These are phyloP conservation scores for Blastobotrys apis DNA, from an alignment of 1,139 yeast species.

Conservation along the genomic window DNA sequence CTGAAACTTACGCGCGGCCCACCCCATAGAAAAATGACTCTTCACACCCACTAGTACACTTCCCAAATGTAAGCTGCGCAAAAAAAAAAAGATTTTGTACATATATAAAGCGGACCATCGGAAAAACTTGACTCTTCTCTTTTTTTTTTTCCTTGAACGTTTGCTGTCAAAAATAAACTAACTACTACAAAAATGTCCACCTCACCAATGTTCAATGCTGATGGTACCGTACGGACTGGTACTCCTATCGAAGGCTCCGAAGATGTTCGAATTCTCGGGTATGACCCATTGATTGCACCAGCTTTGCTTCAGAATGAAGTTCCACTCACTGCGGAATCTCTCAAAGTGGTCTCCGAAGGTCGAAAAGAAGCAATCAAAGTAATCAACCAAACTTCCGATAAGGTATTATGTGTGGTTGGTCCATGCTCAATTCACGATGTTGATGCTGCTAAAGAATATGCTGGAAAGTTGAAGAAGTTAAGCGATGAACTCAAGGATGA, in stretches of 20 bases:
- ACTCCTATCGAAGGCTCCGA: conserved; percentile 60
- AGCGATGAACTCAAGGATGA: conserved; percentile 70
- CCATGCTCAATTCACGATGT: conserved; percentile 97
- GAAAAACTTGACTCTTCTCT: conserved; percentile 3
- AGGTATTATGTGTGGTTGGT: conserved; percentile 79
- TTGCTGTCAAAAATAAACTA: background rate
- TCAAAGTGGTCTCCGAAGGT: conserved; percentile 68
- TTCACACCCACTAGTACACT: too few relatives aligned
- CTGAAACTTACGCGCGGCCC: too few relatives aligned
- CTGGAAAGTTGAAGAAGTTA: conserved; percentile 58
- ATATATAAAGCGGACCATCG: conserved; percentile 3
- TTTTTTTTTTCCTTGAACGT: background rate
- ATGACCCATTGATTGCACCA: conserved; percentile 89
- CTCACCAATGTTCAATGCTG: conserved; percentile 50
- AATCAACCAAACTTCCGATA: conserved; percentile 70
- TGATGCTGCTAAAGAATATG: conserved; percentile 84
- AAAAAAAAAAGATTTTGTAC: background rate
- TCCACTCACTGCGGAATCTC: conserved; percentile 57
- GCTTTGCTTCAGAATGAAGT: conserved; percentile 76
- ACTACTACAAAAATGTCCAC: too few relatives aligned
- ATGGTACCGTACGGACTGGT: conserved; percentile 33
- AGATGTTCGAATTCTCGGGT: conserved; percentile 83
- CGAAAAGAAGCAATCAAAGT: conserved; percentile 72
- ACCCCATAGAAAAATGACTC: too few relatives aligned
- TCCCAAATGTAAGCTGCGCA: too few relatives aligned